Evolutionary conservation across 2,329 filamentous ascomycete species (phyloP).

Genomic region (Colletotrichum lupini): DNA sequence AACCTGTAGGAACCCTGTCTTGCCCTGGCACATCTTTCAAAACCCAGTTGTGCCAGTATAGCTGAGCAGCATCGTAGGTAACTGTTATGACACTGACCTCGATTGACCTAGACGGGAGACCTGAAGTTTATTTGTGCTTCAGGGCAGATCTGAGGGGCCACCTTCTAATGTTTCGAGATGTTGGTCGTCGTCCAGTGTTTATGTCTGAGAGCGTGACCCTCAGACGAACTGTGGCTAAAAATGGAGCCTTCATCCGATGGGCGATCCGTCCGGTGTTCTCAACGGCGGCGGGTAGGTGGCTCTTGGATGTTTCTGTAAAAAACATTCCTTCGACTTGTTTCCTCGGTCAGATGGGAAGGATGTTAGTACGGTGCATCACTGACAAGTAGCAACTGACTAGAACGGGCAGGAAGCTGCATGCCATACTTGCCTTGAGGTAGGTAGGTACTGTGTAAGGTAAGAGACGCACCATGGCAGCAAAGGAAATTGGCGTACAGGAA

Average conservation of each 20-base stretch:
- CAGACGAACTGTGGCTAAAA: slow-evolving; percentile 12
- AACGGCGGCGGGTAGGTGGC: not conserved
- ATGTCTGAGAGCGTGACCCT: slow-evolving; percentile 2
- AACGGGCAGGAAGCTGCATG: slow-evolving; percentile 9
- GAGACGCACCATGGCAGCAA: not conserved
- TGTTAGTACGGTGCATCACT: not conserved
- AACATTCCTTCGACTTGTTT: not conserved
- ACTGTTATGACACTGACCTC: not conserved
- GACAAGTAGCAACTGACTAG: not conserved
- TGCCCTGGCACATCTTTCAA: not conserved
- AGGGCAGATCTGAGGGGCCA: slow-evolving; percentile 9
- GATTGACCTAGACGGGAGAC: not conserved
- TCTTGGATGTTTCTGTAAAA: not conserved
- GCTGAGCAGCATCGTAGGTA: not conserved
- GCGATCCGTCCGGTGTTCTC: not conserved
- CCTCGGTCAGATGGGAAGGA: not conserved
- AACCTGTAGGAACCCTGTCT: slow-evolving; percentile 12
- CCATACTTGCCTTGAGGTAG: too few relatives aligned
- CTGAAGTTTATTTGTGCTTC: slow-evolving; percentile 9
- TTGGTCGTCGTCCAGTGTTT: slow-evolving; percentile 13
- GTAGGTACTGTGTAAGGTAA: not conserved
- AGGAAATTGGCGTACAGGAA: slow-evolving; percentile 7
- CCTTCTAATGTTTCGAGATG: slow-evolving; percentile 16
- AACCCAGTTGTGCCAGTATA: too few relatives aligned
- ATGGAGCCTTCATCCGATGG: slow-evolving; percentile 5